Percentiles rank a stretch among this genome's conserved stretches.
These are phyloP conservation scores for Podila verticillata DNA, from an alignment of 192 early-diverging fungal species.

Conservation along the genomic window DNA sequence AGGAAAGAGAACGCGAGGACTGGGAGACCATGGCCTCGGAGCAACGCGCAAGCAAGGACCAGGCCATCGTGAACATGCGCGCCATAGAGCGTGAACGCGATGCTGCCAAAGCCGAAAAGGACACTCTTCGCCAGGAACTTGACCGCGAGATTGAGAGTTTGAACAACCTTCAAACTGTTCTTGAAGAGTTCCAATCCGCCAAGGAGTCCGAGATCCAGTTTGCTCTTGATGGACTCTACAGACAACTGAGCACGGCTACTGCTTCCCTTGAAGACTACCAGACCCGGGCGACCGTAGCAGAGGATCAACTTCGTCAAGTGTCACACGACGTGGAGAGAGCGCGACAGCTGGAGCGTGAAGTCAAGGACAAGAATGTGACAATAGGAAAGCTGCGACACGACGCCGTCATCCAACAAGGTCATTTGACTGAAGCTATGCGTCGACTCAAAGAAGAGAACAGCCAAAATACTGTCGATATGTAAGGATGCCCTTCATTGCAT, in stretches of 20 bases:
- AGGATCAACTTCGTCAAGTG: constrained; percentile 68
- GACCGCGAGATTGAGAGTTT: constrained; percentile 69
- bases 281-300: constrained; percentile 62
- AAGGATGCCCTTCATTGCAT: constrained; percentile 1
- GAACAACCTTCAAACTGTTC: constrained; percentile 84
- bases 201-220: constrained; percentile 67
- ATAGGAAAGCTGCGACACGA: constrained; percentile 84
- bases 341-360: constrained; percentile 67
- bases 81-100: constrained; percentile 63
- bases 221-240: constrained; percentile 66
- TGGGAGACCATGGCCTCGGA: constrained; percentile 69
- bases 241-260: constrained; percentile 51
- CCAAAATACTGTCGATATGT: constrained; percentile 83
- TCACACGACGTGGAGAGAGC: constrained; percentile 60
- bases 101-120: constrained; percentile 56
- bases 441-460: constrained; percentile 81
- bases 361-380: constrained; percentile 75
- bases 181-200: constrained; percentile 89
- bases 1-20: constrained; percentile 72
- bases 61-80: constrained; percentile 59
- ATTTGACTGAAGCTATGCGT: constrained; percentile 92
- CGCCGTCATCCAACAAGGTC: constrained; percentile 87
- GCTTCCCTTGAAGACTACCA: constrained; percentile 65
- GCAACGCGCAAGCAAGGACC: constrained; percentile 61
- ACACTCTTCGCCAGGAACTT: constrained; percentile 56